phyloP scores from a whole-genome alignment of 2,329 filamentous ascomycete genomes.

The Thielaviopsis euricoi region DNA sequence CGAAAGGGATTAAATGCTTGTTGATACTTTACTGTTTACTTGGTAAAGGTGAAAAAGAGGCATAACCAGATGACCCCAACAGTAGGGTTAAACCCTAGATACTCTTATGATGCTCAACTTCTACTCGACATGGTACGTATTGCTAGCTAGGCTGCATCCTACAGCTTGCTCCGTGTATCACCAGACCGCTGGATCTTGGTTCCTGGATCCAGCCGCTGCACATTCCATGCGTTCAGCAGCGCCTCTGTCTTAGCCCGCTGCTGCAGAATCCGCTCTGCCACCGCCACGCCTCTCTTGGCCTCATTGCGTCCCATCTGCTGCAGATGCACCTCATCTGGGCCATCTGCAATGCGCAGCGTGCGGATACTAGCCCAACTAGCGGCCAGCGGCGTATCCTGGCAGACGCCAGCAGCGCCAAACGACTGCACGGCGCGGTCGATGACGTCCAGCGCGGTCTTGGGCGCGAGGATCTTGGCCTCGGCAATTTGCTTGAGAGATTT shows the following conservation, averaged over 20 bases:
- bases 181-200: slow-evolving; percentile 30
- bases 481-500: slow-evolving; percentile 84
- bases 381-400: slow-evolving; percentile 85
- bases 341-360: slow-evolving; percentile 76
- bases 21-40: too few relatives aligned
- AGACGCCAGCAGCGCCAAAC: slow-evolving; percentile 79
- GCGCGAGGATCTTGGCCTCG: slow-evolving; percentile 84
- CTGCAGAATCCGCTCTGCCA: slow-evolving; percentile 42
- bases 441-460: slow-evolving; percentile 63
- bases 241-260: slow-evolving; percentile 50
- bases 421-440: slow-evolving; percentile 91
- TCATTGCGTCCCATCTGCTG: slow-evolving; percentile 68
- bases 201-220: slow-evolving; percentile 31
- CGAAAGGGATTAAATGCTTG: too few relatives aligned
- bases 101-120: too few relatives aligned
- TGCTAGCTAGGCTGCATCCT: background rate
- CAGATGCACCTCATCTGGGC: slow-evolving; percentile 89
- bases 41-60: too few relatives aligned
- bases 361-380: slow-evolving; percentile 66
- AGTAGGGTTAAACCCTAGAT: too few relatives aligned
- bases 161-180: slow-evolving; percentile 25
- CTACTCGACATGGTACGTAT: too few relatives aligned
- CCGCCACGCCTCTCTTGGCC: slow-evolving; percentile 50
- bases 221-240: slow-evolving; percentile 43
- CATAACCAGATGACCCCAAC: too few relatives aligned